Evolutionary conservation across 345 rosid genomes (phyloP).

Genomic region (Erysimum cheiranthoides): DNA sequence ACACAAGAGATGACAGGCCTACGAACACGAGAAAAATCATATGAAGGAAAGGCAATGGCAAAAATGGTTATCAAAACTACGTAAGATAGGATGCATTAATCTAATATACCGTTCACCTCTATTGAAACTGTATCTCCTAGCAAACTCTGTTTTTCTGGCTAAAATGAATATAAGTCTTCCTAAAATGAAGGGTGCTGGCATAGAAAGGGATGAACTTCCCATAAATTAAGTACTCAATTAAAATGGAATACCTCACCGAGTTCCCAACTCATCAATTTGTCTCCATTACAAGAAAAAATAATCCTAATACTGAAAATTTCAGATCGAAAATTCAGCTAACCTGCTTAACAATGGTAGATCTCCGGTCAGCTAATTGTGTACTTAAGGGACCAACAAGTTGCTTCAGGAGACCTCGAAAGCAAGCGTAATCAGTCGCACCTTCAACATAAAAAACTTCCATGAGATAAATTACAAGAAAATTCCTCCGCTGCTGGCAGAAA

Average conservation of each 20-base stretch:
- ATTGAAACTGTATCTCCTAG: conserved; percentile 19
- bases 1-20: conserved; percentile 95
- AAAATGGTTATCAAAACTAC: conserved; percentile 25
- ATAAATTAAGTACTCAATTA: conserved; percentile 15
- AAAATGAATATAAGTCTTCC: conserved; percentile 16
- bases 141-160: conserved; percentile 14
- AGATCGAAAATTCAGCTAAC: conserved; percentile 46
- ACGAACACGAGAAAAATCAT: conserved; percentile 31
- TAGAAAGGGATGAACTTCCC: conserved; percentile 15
- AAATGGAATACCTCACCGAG: conserved; percentile 6
- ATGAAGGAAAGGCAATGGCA: conserved; percentile 29
- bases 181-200: conserved; percentile 11
- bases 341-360: conserved; percentile 98
- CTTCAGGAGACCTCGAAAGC: conserved; percentile 89
- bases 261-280: conserved; percentile 23
- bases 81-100: conserved; percentile 21
- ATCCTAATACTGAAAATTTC: conserved; percentile 4
- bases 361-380: conserved; percentile 86
- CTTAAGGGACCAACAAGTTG: conserved; percentile 91
- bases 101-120: conserved; percentile 2
- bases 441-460: conserved; percentile 35
- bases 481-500: conserved; percentile 26
- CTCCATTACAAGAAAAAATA: conserved; percentile 17
- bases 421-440: conserved; percentile 91
- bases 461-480: conserved; percentile 23